A percentile compares a stretch with the other conserved stretches of the same genome.
Conservation (phyloP, 371 early-diverging fungal species). For the Umbelopsis sp. region DNA sequence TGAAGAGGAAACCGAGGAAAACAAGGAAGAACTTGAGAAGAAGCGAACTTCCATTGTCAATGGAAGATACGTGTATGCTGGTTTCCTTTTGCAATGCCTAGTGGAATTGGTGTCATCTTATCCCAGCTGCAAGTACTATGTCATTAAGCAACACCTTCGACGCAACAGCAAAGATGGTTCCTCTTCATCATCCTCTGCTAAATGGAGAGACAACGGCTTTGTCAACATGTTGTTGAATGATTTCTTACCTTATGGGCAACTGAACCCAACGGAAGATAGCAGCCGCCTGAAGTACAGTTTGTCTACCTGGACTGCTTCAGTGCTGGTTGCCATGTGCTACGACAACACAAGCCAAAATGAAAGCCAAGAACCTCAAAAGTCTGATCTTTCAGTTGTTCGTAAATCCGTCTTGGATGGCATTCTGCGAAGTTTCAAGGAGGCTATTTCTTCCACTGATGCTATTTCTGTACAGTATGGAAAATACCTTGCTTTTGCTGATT, state of each 20-base stretch:
- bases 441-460: conserved; percentile 53
- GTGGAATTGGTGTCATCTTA: conserved; percentile 87
- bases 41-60: conserved; percentile 38
- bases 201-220: conserved; percentile 35
- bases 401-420: conserved; percentile 71
- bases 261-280: conserved; percentile 52
- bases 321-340: conserved; percentile 63
- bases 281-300: conserved; percentile 64
- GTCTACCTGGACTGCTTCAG: conserved; percentile 68
- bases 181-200: conserved; percentile 22
- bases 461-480: conserved; percentile 69
- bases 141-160: conserved; percentile 65
- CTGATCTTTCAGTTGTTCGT: conserved; percentile 67
- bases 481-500: conserved; percentile 71
- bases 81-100: conserved; percentile 85
- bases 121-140: conserved; percentile 78
- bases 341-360: conserved; percentile 39
- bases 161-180: conserved; percentile 47
- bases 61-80: conserved; percentile 63
- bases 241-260: conserved; percentile 62
- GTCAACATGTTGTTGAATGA: conserved; percentile 64
- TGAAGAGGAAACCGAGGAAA: conserved; percentile 23
- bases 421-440: conserved; percentile 64
- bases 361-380: conserved; percentile 45
- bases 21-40: conserved; percentile 26